A percentile compares a stretch with the other conserved stretches of the same genome.
Conservation (phyloP, 192 early-diverging fungal species). For the Linnemannia schmuckeri region DNA sequence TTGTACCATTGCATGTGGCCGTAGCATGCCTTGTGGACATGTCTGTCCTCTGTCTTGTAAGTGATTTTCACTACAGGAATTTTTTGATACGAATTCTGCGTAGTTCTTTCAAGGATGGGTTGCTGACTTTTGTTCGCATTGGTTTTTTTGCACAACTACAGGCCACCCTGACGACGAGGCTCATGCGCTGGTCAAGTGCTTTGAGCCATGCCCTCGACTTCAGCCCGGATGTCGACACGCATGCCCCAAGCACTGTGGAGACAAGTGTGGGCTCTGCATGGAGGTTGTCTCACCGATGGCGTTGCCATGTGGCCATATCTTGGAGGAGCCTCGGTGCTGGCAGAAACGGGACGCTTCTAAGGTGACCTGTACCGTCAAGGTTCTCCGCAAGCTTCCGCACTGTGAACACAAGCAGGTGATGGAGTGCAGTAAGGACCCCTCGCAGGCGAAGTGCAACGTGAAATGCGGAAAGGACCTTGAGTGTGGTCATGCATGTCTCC, state of each 20-base stretch:
- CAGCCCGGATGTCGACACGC: conserved; percentile 58
- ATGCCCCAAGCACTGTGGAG: conserved; percentile 60
- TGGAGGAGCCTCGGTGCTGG: conserved; percentile 29
- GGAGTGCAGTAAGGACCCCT: conserved; percentile 31
- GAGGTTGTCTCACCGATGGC: conserved; percentile 25
- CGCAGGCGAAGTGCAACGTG: conserved; percentile 21
- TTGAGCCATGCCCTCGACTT: conserved; percentile 59
- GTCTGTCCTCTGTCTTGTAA: conserved; percentile 55
- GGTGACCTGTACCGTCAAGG: conserved; percentile 29
- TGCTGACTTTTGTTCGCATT: not conserved
- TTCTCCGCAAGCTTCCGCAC: conserved; percentile 31
- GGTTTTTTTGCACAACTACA: not conserved
- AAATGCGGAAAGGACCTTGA: conserved; percentile 30
- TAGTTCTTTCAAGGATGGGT: not conserved
- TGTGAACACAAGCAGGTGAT: conserved; percentile 59
- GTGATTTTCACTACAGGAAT: not conserved
- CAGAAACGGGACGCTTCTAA: conserved; percentile 27
- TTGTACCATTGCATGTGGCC: conserved; percentile 60
- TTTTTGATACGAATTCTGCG: not conserved
- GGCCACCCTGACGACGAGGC: conserved; percentile 65
- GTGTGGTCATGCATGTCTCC: conserved; percentile 60
- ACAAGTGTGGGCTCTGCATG: conserved; percentile 62
- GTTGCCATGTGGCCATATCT: conserved; percentile 43
- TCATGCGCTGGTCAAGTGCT: conserved; percentile 60
- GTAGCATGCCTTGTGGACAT: conserved; percentile 66